These are phyloP conservation scores for Ceratopteris richardii DNA, from an alignment of 75 land plant species.

Conservation along the genomic window DNA sequence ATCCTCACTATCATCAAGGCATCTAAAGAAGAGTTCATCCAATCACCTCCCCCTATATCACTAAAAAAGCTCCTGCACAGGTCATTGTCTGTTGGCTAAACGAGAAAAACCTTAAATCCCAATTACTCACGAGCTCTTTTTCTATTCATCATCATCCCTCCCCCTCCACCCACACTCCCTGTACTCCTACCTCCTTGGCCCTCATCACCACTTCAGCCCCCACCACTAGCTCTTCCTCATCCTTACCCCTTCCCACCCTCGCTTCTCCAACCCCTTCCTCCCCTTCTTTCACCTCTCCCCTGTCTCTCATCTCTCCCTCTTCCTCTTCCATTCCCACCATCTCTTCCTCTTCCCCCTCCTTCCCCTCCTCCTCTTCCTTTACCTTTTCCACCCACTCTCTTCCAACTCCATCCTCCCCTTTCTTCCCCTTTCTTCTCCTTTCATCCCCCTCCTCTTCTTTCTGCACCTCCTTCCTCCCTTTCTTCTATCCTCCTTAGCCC, in stretches of 20 bases:
- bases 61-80: no score
- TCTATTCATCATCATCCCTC: neutral
- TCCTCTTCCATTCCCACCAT: neutral
- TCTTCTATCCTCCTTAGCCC: neutral
- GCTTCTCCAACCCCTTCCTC: neutral
- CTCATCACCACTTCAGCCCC: no score
- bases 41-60: no score
- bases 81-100: no score
- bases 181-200: no score
- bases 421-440: no score
- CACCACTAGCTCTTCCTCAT: neutral
- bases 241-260: neutral
- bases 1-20: no score
- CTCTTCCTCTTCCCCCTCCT: neutral
- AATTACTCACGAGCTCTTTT: no score
- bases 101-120: no score
- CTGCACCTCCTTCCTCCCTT: neutral
- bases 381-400: neutral
- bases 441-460: neutral
- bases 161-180: neutral
- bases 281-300: neutral
- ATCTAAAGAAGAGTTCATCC: no score
- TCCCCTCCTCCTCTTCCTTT: neutral
- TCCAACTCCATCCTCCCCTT: neutral
- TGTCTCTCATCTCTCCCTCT: conserved; percentile 4